These are phyloP conservation scores for Pyrrhoderma lamaoense DNA, from an alignment of 1,284 basidiomycete genomes.

Conservation along the genomic window DNA sequence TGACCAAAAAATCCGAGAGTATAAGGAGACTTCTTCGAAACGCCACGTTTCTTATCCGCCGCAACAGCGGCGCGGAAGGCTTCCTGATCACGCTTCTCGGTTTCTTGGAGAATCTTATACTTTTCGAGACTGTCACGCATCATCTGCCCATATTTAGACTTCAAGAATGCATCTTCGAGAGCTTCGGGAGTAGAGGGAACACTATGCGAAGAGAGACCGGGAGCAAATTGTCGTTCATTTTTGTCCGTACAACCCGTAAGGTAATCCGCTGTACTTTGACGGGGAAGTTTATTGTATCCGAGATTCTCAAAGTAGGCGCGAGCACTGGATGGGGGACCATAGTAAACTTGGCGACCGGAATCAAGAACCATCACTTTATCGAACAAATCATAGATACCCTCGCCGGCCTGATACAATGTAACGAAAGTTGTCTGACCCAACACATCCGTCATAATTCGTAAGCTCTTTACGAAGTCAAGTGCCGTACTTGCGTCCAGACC, in stretches of 20 bases:
- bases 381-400: conserved; percentile 70
- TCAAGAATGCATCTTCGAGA: conserved; percentile 64
- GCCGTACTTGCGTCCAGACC: conserved; percentile 86
- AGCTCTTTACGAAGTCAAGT: conserved; percentile 65
- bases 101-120: conserved; percentile 61
- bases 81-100: conserved; percentile 60
- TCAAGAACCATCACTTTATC: conserved; percentile 78
- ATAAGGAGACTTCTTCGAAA: conserved; percentile 81
- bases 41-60: conserved; percentile 78
- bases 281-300: conserved; percentile 66
- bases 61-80: conserved; percentile 71
- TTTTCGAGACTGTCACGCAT: conserved; percentile 48
- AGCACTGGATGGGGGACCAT: conserved; percentile 65
- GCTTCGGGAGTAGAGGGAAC: conserved; percentile 69
- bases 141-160: conserved; percentile 43
- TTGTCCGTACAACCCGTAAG: conserved; percentile 76
- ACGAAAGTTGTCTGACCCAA: conserved; percentile 73
- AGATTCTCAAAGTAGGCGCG: conserved; percentile 72
- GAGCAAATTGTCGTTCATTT: conserved; percentile 80
- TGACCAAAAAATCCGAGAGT: conserved; percentile 76
- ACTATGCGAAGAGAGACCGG: conserved; percentile 53
- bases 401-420: conserved; percentile 79
- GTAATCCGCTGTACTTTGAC: conserved; percentile 75
- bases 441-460: conserved; percentile 75
- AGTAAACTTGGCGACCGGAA: conserved; percentile 80